Evolutionary conservation across 257 asterid species (phyloP).

Genomic region (Penstemon barbatus): DNA sequence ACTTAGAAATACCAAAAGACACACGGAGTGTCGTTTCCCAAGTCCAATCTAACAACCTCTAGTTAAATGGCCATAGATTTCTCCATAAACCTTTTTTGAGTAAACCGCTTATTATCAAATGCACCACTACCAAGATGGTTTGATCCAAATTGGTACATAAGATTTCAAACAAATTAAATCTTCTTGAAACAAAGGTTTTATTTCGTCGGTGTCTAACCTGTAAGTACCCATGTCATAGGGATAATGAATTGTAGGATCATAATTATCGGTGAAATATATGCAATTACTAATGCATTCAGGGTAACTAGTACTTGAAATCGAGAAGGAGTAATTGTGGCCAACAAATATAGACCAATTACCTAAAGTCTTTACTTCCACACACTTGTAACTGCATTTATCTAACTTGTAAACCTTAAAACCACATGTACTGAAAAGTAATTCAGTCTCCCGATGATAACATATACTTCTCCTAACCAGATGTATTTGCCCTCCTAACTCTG

Average conservation of each 20-base stretch:
- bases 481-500: constrained; percentile 21
- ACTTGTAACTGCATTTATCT: constrained; percentile 21
- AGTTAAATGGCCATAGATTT: too few species aligned
- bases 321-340: constrained; percentile 29
- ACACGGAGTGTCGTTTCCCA: too few species aligned
- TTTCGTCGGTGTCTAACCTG: constrained; percentile 15
- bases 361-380: constrained; percentile 29
- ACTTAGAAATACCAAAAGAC: too few species aligned
- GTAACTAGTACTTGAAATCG: constrained; percentile 22
- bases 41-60: too few species aligned
- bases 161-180: constrained; percentile 6
- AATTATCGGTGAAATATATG: constrained; percentile 34
- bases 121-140: constrained; percentile 21
- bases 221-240: constrained; percentile 32
- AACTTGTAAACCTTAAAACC: constrained; percentile 19
- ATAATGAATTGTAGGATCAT: not conserved
- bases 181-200: constrained; percentile 23
- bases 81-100: too few species aligned
- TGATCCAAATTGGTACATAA: constrained; percentile 35
- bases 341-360: constrained; percentile 36
- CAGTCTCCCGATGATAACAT: not conserved
- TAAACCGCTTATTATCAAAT: too few species aligned
- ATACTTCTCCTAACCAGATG: constrained; percentile 28
- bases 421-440: constrained; percentile 1
- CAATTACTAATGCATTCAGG: constrained; percentile 33